Conservation (phyloP, 2,329 filamentous ascomycete species). For the Epichloe brachyelytri region DNA sequence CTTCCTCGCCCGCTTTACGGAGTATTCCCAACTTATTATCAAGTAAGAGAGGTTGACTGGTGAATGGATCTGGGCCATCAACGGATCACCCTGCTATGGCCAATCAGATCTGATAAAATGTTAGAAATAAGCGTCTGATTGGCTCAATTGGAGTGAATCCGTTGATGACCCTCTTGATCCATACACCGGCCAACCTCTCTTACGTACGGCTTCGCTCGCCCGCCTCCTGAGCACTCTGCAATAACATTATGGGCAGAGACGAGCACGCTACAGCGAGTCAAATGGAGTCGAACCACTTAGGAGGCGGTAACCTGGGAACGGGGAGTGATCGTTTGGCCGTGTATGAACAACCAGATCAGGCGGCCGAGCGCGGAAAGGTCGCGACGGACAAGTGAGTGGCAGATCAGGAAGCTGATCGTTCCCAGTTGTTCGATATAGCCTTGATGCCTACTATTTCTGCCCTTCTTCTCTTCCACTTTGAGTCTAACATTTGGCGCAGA, state of each 20-base stretch:
- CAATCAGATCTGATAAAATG: too few relatives aligned
- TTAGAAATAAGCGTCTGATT: too few relatives aligned
- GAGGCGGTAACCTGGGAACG: background rate
- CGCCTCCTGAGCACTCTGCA: background rate
- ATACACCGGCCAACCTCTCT: too few relatives aligned
- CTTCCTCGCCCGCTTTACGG: too few relatives aligned
- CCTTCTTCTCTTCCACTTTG: background rate
- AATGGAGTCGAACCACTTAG: background rate
- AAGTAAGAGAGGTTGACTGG: too few relatives aligned
- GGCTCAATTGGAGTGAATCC: too few relatives aligned
- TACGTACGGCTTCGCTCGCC: too few relatives aligned
- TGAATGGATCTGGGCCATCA: too few relatives aligned
- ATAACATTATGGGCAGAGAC: background rate
- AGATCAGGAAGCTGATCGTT: background rate
- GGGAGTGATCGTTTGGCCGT: background rate
- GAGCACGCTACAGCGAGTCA: background rate
- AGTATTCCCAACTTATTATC: too few relatives aligned
- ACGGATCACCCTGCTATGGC: too few relatives aligned
- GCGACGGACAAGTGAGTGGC: conserved; percentile 28
- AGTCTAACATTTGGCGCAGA: background rate
- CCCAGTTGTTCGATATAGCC: background rate
- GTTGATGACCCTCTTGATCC: too few relatives aligned
- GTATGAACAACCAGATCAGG: conserved; percentile 9
- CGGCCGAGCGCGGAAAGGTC: conserved; percentile 29
- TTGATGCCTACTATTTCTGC: background rate